Conservation (phyloP, 331 rosid genomes). For the Erythrophleum ivorense region DNA sequence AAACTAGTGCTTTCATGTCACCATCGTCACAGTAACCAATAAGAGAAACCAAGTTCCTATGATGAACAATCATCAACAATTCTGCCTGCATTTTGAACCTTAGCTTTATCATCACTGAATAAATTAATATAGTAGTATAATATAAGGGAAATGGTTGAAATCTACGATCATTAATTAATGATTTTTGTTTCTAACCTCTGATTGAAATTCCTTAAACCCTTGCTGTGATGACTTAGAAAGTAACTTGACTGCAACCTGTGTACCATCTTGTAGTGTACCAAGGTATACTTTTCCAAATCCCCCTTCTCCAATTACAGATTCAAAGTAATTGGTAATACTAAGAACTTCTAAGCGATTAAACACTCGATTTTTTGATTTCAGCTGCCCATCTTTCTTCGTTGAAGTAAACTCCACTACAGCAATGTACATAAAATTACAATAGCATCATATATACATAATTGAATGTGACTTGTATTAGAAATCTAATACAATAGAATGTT, state of each 20-base stretch:
- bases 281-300: conserved; percentile 44
- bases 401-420: too few relatives aligned
- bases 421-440: too few relatives aligned
- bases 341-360: conserved; percentile 15
- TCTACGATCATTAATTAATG: background rate
- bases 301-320: conserved; percentile 41
- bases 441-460: too few relatives aligned
- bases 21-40: conserved; percentile 48
- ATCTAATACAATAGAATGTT: too few relatives aligned
- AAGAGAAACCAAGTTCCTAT: conserved; percentile 48
- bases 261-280: conserved; percentile 32
- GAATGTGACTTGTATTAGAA: too few relatives aligned
- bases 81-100: conserved; percentile 43
- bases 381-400: background rate
- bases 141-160: too few relatives aligned
- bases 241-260: conserved; percentile 36
- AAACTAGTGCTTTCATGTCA: conserved; percentile 33
- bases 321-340: conserved; percentile 43
- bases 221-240: background rate
- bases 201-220: conserved; percentile 37
- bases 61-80: conserved; percentile 46
- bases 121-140: background rate
- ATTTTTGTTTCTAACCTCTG: conserved; percentile 33
- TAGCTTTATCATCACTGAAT: background rate
- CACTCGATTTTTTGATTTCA: background rate